Percentiles rank a stretch among this genome's conserved stretches.
These are phyloP conservation scores for Hawksworthiomyces lignivorus DNA, from an alignment of 2,329 filamentous ascomycete genomes.

Conservation along the genomic window DNA sequence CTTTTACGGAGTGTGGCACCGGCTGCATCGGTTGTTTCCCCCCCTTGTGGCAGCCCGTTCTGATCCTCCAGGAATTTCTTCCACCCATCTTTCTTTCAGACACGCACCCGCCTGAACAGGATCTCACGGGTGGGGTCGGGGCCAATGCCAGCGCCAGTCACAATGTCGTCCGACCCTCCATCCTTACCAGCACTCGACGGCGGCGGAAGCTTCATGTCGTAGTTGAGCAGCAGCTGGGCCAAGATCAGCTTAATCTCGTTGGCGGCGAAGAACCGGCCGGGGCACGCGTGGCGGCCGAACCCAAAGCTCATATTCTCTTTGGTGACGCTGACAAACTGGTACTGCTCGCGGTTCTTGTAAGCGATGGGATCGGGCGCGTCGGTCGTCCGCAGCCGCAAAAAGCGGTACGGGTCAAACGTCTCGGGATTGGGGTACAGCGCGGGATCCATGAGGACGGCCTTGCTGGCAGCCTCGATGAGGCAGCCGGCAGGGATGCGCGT, in stretches of 20 bases:
- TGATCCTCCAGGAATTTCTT: too few relatives aligned
- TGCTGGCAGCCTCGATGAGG: slow-evolving; percentile 32
- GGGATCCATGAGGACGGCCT: slow-evolving; percentile 29
- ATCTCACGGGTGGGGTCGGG: background rate
- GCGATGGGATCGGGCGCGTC: slow-evolving; percentile 5
- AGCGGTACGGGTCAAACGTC: slow-evolving; percentile 31
- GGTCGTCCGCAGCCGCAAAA: slow-evolving; percentile 26
- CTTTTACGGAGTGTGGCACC: too few relatives aligned
- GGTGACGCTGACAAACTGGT: slow-evolving; percentile 33
- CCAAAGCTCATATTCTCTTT: slow-evolving; percentile 29
- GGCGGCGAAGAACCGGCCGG: slow-evolving; percentile 29
- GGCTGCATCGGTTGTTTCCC: too few relatives aligned
- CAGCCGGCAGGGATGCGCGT: slow-evolving; percentile 30
- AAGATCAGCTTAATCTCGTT: slow-evolving; percentile 30
- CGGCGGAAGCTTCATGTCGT: slow-evolving; percentile 19
- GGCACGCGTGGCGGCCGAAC: slow-evolving; percentile 32
- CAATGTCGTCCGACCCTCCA: slow-evolving; percentile 18
- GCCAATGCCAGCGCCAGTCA: background rate
- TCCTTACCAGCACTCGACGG: slow-evolving; percentile 11
- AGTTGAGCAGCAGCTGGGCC: slow-evolving; percentile 20
- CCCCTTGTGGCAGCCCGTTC: too few relatives aligned
- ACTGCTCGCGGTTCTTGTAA: slow-evolving; percentile 14
- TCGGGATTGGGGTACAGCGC: slow-evolving; percentile 27
- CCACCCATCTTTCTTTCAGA: background rate
- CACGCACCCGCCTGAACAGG: background rate